phyloP scores from a whole-genome alignment of 257 asterid genomes.

The Petunia secreta region DNA sequence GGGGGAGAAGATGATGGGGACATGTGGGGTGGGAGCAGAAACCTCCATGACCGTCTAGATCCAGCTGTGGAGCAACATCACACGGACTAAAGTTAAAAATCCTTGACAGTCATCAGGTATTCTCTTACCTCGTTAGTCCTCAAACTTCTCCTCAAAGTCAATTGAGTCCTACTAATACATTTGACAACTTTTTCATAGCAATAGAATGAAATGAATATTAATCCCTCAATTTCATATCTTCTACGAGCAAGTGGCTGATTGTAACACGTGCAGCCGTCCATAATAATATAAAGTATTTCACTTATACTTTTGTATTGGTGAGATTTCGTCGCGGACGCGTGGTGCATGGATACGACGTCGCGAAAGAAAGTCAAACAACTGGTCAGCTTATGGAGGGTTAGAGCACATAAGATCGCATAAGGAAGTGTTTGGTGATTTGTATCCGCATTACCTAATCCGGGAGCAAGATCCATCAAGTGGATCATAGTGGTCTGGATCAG shows the following conservation, averaged over 20 bases:
- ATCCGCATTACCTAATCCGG: too few relatives aligned
- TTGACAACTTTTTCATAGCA: neutral
- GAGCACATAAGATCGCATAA: too few relatives aligned
- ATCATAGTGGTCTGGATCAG: too few relatives aligned
- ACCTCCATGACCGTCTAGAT: slow-evolving; percentile 44
- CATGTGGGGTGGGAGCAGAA: slow-evolving; percentile 58
- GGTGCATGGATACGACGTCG: too few relatives aligned
- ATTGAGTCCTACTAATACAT: neutral
- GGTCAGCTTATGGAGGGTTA: too few relatives aligned
- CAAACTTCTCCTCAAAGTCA: neutral
- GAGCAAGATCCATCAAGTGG: too few relatives aligned
- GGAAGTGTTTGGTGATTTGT: too few relatives aligned
- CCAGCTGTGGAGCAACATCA: slow-evolving; percentile 65
- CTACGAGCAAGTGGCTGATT: neutral
- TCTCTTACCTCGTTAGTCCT: neutral
- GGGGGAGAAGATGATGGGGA: slow-evolving; percentile 52
- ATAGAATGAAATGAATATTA: too few relatives aligned
- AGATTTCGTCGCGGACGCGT: too few relatives aligned
- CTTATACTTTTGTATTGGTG: too few relatives aligned
- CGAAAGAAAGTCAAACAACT: too few relatives aligned
- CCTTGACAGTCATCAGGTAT: neutral
- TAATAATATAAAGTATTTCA: neutral
- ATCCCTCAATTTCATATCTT: neutral
- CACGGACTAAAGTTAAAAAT: neutral
- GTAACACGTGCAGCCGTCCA: neutral